Evolutionary conservation across 768 basidiomycete genomes (phyloP).

Genomic region (Royoungia palumana): DNA sequence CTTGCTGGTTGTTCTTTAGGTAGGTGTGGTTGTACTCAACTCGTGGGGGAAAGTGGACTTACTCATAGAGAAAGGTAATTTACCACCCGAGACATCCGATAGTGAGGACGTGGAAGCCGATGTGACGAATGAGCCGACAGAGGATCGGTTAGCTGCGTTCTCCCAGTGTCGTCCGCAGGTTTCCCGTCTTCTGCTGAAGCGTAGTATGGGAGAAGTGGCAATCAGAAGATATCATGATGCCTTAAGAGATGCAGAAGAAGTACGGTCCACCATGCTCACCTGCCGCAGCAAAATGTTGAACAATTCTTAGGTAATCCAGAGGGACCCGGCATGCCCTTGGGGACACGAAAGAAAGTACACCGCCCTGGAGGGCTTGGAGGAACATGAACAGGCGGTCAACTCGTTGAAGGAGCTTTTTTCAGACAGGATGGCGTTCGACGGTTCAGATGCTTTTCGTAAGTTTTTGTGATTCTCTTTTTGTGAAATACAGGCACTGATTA

Average conservation of each 20-base stretch:
- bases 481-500: too few relatives aligned
- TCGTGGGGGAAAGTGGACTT: too few relatives aligned
- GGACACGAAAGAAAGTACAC: slow-evolving; percentile 11
- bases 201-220: slow-evolving; percentile 4
- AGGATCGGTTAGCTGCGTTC: too few relatives aligned
- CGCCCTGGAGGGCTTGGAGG: slow-evolving; percentile 12
- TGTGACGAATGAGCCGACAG: too few relatives aligned
- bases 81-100: too few relatives aligned
- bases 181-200: slow-evolving; percentile 4
- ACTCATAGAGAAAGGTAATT: too few relatives aligned
- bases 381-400: slow-evolving; percentile 18
- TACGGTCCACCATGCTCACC: slow-evolving; percentile 2
- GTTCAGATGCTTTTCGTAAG: too few relatives aligned
- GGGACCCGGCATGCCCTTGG: slow-evolving; percentile 8
- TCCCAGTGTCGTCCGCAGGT: too few relatives aligned
- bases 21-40: neutral
- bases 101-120: too few relatives aligned
- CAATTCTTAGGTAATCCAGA: slow-evolving; percentile 7
- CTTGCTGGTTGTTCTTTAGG: slow-evolving; percentile 4
- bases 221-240: slow-evolving; percentile 2
- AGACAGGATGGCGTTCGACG: neutral
- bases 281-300: neutral
- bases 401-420: slow-evolving; percentile 4
- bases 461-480: too few relatives aligned
- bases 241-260: slow-evolving; percentile 8